Evolutionary conservation across 108 stramenopile genomes (phyloP), one percentile per base, ranked within the genome.

Genomic region (Conticribra guillardii): DNA sequence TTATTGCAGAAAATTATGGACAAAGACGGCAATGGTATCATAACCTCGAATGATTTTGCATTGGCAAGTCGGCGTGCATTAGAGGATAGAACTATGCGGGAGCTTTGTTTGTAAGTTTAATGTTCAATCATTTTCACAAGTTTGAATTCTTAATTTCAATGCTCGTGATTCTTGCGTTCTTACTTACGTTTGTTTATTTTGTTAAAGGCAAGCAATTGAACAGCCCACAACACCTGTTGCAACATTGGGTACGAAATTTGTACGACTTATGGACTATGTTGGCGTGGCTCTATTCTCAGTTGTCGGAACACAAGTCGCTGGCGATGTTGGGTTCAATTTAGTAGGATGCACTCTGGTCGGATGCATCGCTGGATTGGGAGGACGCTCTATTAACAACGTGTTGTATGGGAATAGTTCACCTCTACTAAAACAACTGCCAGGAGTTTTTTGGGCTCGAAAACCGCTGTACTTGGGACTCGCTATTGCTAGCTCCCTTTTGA

Each of bases 351-450:
- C 52, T 34, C 21, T 80, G 32, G 71, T 73, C 0, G 80, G 80
- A 2, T 70, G 69, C 32, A 41, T 76, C 2, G 63, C 69, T 28
- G 74, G 60, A 0, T 50, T 81, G 44, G 80, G 80, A 28, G 80
- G 80, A 16, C 67, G 80, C 17, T 73, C 80, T 37, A 44, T 81
- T 22, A 81, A 81, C 33, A 76, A 75, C 52, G 24, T 81, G 14
- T 24, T 79, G 2, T 64, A 64, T 28, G 72, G 67, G 3, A 60
- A 18, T 7, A 50, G 65, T 22, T 27, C 71, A 2, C 68, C 75
- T 21, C 37, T 72, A 45, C 34, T 72, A n/a, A 18, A 24, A 27
- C 60, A 64, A 55, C 27, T 60, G 27, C 51, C 49, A 1, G 66
- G 56, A n/a, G 80, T 81, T 23, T 69, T 62, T 18, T 81, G 80